A percentile compares a stretch with the other conserved stretches of the same genome.
These are phyloP conservation scores for Syzygium jambos DNA, from an alignment of 345 rosid species.

Conservation along the genomic window DNA sequence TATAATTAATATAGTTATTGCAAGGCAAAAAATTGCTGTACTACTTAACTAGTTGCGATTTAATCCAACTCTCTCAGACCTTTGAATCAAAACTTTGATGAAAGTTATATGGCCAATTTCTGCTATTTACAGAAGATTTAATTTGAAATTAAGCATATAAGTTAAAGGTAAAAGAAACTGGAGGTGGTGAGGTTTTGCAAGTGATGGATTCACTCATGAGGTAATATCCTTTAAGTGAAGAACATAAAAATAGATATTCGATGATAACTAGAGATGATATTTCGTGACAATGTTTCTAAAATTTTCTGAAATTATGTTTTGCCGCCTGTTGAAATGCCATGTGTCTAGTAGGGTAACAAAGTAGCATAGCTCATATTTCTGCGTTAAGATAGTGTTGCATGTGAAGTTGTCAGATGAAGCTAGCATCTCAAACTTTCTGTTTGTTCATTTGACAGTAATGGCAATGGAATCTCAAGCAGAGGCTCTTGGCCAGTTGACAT, in stretches of 20 bases:
- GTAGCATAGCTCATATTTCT: background rate
- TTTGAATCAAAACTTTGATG: background rate
- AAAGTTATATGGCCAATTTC: background rate
- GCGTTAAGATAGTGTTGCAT: background rate
- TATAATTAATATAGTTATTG: background rate
- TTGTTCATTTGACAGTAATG: slow-evolving; percentile 25
- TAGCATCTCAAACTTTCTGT: background rate
- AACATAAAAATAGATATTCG: background rate
- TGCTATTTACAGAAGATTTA: background rate
- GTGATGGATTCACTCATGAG: background rate
- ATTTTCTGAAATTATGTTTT: background rate
- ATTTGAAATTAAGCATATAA: background rate
- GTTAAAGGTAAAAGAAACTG: background rate
- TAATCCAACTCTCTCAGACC: background rate
- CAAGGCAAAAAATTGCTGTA: background rate
- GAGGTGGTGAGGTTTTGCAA: background rate
- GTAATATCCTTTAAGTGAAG: background rate
- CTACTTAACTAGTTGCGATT: background rate
- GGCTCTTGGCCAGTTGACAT: slow-evolving; percentile 54
- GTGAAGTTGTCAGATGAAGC: background rate
- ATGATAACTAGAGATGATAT: background rate
- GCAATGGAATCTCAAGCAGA: slow-evolving; percentile 78
- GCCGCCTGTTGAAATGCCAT: background rate
- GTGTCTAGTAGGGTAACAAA: background rate
- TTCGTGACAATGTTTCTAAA: background rate